Percentiles rank a stretch among this genome's conserved stretches.
These are phyloP conservation scores for Starmera pachycereana DNA, from an alignment of 805 yeast species.

Conservation along the genomic window DNA sequence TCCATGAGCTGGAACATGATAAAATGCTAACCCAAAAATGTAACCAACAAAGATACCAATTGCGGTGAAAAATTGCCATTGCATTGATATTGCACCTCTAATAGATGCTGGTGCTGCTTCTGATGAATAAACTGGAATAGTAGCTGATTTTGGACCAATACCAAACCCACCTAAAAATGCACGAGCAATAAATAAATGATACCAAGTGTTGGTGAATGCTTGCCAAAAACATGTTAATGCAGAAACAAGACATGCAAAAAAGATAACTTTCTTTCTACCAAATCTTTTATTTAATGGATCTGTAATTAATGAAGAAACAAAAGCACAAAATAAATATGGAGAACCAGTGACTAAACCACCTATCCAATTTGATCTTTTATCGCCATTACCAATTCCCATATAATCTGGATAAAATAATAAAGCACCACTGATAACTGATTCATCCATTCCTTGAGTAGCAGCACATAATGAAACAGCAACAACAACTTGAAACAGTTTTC, in stretches of 20 bases:
- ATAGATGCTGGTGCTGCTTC: constrained; percentile 54
- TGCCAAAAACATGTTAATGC: constrained; percentile 61
- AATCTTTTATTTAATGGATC: constrained; percentile 45
- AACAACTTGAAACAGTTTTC: constrained; percentile 43
- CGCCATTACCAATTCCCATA: constrained; percentile 38
- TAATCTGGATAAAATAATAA: constrained; percentile 46
- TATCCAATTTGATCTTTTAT: constrained; percentile 42
- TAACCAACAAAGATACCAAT: constrained; percentile 68
- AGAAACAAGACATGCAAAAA: constrained; percentile 53
- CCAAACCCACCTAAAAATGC: constrained; percentile 53
- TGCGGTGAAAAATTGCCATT: constrained; percentile 71
- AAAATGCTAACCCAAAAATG: constrained; percentile 54
- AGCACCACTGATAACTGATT: constrained; percentile 68
- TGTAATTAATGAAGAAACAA: constrained; percentile 53
- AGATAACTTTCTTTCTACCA: constrained; percentile 61
- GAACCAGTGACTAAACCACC: constrained; percentile 60
- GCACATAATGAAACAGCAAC: constrained; percentile 69
- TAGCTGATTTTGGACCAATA: constrained; percentile 64
- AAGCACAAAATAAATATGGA: constrained; percentile 57
- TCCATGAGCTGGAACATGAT: constrained; percentile 32
- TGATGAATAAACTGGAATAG: constrained; percentile 65
- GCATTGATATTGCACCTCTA: constrained; percentile 62
- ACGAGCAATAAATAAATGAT: constrained; percentile 56
- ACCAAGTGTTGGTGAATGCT: constrained; percentile 51
- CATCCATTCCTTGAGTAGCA: constrained; percentile 76